Percentiles rank a stretch among this genome's conserved stretches.
Conservation (phyloP, 345 rosid genomes). For the Boechera divaricarpa region DNA sequence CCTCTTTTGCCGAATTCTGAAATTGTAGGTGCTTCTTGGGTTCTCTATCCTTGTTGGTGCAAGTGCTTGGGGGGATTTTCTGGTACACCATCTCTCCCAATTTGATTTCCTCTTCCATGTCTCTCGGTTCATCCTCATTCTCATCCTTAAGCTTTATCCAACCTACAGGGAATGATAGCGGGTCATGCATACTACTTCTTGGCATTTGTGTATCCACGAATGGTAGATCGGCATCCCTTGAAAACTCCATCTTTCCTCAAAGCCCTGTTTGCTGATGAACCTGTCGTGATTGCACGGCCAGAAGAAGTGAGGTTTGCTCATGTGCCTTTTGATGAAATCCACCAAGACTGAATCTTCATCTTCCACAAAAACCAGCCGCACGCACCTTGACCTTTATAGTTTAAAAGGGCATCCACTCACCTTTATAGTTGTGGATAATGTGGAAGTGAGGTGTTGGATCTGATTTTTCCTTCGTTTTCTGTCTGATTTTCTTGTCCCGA, state of each 20-base stretch:
- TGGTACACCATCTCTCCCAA: constrained; percentile 55
- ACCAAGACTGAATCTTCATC: constrained; percentile 55
- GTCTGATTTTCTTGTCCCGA: background rate
- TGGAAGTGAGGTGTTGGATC: background rate
- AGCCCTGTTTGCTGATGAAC: constrained; percentile 82
- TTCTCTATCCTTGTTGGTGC: constrained; percentile 96
- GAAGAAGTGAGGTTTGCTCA: constrained; percentile 82
- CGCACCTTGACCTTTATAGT: background rate
- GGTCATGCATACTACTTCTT: constrained; percentile 99
- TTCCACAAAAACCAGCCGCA: constrained; percentile 6
- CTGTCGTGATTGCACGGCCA: constrained; percentile 77
- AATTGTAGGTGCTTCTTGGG: constrained; percentile 82
- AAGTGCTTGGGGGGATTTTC: constrained; percentile 94
- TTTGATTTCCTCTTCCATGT: background rate
- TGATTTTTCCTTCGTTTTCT: constrained; percentile 17
- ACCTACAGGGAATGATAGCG: constrained; percentile 90
- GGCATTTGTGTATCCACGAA: constrained; percentile 87
- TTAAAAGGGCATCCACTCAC: background rate
- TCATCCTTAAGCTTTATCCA: constrained; percentile 4
- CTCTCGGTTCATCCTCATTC: background rate
- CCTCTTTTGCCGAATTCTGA: background rate
- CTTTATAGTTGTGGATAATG: constrained; percentile 26
- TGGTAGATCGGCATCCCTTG: constrained; percentile 83
- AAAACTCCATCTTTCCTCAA: constrained; percentile 81
- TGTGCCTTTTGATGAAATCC: constrained; percentile 70